phyloP scores from a whole-genome alignment of 306 rosid genomes.

The Trifolium subterraneum region DNA sequence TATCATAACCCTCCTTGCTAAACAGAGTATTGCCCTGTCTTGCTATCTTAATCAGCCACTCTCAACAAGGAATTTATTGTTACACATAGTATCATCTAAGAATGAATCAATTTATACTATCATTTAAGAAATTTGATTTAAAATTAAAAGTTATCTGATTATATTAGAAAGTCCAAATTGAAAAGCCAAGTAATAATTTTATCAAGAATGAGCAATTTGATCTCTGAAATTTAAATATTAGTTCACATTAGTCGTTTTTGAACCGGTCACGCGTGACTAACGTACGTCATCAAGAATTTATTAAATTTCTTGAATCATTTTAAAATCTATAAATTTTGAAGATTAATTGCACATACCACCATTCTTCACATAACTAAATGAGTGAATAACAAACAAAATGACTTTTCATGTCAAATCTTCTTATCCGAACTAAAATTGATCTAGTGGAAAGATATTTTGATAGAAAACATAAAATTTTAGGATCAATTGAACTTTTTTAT shows the following conservation, averaged over 20 bases:
- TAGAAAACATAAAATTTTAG: background rate
- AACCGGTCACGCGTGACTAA: background rate
- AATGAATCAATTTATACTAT: background rate
- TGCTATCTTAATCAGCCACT: conserved; percentile 9
- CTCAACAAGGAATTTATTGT: background rate
- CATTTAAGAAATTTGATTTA: background rate
- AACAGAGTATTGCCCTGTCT: background rate
- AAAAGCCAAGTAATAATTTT: background rate
- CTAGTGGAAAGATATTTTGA: background rate
- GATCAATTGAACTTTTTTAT: background rate
- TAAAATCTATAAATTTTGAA: too few species aligned
- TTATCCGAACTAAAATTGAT: background rate
- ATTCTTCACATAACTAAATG: background rate
- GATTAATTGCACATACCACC: too few species aligned
- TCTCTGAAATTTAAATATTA: background rate
- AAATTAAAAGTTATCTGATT: background rate
- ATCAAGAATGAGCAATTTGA: background rate
- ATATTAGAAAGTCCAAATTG: background rate
- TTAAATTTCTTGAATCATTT: background rate
- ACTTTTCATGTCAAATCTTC: background rate
- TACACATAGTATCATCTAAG: conserved; percentile 2
- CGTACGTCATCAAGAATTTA: background rate
- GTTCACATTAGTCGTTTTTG: background rate
- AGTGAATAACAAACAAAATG: background rate
- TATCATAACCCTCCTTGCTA: background rate